Evolutionary conservation across 202 grass and related monocot genomes (phyloP).

Genomic region (Cymbopogon flexuosus): DNA sequence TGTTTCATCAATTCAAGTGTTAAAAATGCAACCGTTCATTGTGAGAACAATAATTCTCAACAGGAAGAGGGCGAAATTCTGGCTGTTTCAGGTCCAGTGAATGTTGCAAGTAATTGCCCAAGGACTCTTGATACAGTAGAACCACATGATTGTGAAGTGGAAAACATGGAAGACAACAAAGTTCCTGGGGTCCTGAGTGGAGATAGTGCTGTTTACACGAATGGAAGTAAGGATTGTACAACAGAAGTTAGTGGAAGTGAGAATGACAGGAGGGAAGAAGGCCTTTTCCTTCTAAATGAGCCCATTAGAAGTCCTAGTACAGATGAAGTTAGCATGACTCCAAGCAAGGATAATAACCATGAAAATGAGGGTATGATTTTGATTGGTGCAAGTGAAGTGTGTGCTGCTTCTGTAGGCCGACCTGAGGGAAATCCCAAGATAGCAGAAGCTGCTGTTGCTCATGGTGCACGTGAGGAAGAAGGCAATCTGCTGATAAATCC

Average conservation of each 20-base stretch:
- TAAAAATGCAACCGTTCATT: neutral
- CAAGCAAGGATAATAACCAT: slow-evolving; percentile 14
- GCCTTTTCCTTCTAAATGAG: neutral
- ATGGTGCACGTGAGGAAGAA: slow-evolving; percentile 21
- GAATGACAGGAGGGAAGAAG: slow-evolving; percentile 21
- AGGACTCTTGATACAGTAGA: neutral
- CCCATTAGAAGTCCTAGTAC: neutral
- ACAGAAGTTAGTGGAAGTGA: slow-evolving; percentile 17
- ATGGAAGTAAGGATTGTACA: slow-evolving; percentile 19
- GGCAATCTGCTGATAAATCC: slow-evolving; percentile 7
- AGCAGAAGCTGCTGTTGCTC: neutral
- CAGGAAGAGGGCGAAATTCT: slow-evolving; percentile 16
- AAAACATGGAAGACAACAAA: slow-evolving; percentile 16
- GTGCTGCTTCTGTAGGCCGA: slow-evolving; percentile 27
- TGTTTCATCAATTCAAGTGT: slow-evolving; percentile 11
- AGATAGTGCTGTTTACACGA: slow-evolving; percentile 2
- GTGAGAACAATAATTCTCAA: slow-evolving; percentile 17
- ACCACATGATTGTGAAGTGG: neutral
- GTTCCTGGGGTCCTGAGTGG: neutral
- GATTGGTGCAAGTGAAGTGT: slow-evolving; percentile 18
- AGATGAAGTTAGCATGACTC: neutral
- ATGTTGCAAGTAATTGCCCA: slow-evolving; percentile 13
- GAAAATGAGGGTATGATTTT: slow-evolving; percentile 24
- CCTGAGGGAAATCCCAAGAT: slow-evolving; percentile 14
- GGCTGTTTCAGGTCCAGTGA: slow-evolving; percentile 22